These are phyloP conservation scores for Picea mariana DNA, from an alignment of 83 land plant genomes.

Conservation along the genomic window DNA sequence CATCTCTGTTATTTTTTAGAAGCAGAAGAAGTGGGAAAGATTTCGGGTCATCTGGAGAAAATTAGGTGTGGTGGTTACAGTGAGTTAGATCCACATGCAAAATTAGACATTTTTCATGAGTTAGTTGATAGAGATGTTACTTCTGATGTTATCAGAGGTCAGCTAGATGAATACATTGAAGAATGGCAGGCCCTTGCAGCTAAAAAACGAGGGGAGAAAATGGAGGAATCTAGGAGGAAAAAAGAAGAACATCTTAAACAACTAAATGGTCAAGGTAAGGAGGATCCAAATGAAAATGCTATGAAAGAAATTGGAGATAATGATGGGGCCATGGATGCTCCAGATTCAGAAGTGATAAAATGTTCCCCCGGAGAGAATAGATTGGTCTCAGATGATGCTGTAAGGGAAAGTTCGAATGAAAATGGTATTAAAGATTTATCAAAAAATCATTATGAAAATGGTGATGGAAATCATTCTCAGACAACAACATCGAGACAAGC, in stretches of 20 bases:
- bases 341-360: no score
- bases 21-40: constrained; percentile 37
- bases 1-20: constrained; percentile 30
- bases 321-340: no score
- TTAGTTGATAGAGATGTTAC: constrained; percentile 55
- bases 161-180: constrained; percentile 75
- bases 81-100: constrained; percentile 48
- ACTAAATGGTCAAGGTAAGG: constrained; percentile 19
- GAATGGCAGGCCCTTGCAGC: constrained; percentile 65
- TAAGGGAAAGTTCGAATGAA: no score
- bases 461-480: not conserved
- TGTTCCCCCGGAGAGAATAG: no score
- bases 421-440: no score
- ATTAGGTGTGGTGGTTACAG: constrained; percentile 74
- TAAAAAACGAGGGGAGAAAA: constrained; percentile 57
- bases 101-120: constrained; percentile 61
- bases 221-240: constrained; percentile 62
- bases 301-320: constrained; percentile 22
- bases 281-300: constrained; percentile 14
- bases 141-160: constrained; percentile 61
- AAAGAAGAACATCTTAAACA: constrained; percentile 60
- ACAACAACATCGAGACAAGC: constrained; percentile 1
- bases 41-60: constrained; percentile 30
- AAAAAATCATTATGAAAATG: no score
- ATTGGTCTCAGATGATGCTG: no score